Evolutionary conservation across 164 flowering plant genomes (phyloP), one percentile per base, ranked within the genome.

Genomic region (Tetracentron sinense): DNA sequence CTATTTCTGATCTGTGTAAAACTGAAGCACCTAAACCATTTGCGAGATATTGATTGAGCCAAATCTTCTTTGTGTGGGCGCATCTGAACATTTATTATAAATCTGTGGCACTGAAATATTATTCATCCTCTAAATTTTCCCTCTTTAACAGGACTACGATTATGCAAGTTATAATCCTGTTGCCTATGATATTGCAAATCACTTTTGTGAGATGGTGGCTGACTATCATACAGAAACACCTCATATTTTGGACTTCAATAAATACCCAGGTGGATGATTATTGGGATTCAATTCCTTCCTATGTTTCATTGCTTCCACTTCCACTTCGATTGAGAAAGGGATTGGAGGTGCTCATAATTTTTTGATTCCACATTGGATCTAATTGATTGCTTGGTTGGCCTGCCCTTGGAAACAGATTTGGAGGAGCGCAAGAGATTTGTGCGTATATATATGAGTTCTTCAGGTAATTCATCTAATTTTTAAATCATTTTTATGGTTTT

Each of bases 151-250:
- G 98, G 98, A 94, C 59, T 94, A 94, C 49, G 98, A 94, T 75
- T 94, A 89, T 74, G 81, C 95, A n/a, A 79, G 95, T 73, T 91
- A 79, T 79, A 93, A 89, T 55, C 97, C 92, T 51, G 74, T 83
- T 47, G 95, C 96, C 2, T 91, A 68, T 61, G 99, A 94, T 69
- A 28, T 94, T 62, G 99, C 97, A 58, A 94, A 94, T 74, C 97
- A 94, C 72, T 94, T 94, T 79, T 91, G 96, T 69, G 99, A 94
- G 73, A 87, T 89, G 99, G 84, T 82, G 44, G 95, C 93, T 21
- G 69, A 91, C 69, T 94, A 91, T 73, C 96, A 94, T 70, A 69
- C 89, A 10, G 96, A 89, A 7, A 82, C 82, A n/a, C 97, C 97
- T 60, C 99, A 94, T 74, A 63, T 89, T 57, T 62, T 91, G 72